Base-by-base conservation (phyloP, 1,139 yeast genomes). In the Kazachstania sp. region DNA sequence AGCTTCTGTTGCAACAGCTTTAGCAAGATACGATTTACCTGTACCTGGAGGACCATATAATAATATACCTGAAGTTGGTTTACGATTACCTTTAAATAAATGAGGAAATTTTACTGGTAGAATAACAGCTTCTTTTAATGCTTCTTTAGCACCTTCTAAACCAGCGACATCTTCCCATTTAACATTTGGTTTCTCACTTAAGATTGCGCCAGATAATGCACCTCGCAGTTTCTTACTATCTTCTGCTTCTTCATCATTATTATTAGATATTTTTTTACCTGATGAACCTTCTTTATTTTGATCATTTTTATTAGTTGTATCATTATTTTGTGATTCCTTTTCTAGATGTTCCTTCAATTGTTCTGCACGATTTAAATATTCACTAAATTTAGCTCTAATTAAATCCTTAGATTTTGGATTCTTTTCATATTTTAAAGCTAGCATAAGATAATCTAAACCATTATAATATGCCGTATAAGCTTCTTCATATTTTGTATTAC, bases 21-120 rank as follows among this genome's bases (percentile, higher is more conserved):
- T 92, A 15, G 98, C 98, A 50, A 94, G 71, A 65, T 83, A 92
- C 1, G 97, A 90, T 64, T 94, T 94, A 73, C 98, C 99, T 0
- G 99, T 94, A 60, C 98, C 99, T 2, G 98, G 99, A 13, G 98
- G 98, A 0, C 98, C 99, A 65, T 88, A 94, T 37, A 94, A 71
- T 44, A 94, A 70, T 45, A 94, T 92, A 40, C 99, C 99, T 5
- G 86, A 74, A 3, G 95, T 82, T 1, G 99, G 98, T 63, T 86
- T 86, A 52, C 99, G 78, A 63, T 87, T 88, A 1, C 98, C 98
- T 11, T 84, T 86, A 69, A 92, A 92, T 51, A 92, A 70, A 59
- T 92, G 97, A 1, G 98, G 98, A 64, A 92, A 90, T 65, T 81
- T 83, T 28, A 88, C 95, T 3, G 98, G 98, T 51, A 90, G 72